Percentiles rank a stretch among this genome's conserved stretches.
Conservation (phyloP, 768 basidiomycete genomes). For the Lactarius pseudohatsudake region DNA sequence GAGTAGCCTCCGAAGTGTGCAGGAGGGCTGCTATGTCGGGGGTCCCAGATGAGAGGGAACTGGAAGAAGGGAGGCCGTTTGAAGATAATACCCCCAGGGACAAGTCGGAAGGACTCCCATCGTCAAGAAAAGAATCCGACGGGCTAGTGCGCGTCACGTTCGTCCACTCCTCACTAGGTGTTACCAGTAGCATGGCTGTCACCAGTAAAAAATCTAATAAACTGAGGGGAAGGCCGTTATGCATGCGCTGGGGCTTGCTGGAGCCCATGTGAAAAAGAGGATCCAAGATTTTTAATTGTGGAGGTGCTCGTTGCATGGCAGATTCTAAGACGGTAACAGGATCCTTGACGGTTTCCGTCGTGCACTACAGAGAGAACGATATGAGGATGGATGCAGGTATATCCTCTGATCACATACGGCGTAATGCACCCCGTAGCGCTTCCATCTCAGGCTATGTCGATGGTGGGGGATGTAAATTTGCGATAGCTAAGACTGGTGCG, state of each 20-base stretch:
- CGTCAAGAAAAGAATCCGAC: slow-evolving; percentile 5
- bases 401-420: slow-evolving; percentile 35
- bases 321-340: slow-evolving; percentile 64
- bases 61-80: neutral
- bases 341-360: slow-evolving; percentile 57
- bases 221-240: slow-evolving; percentile 64
- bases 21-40: neutral
- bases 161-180: slow-evolving; percentile 60
- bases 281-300: slow-evolving; percentile 59
- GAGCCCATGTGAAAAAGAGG: slow-evolving; percentile 57
- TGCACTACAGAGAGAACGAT: slow-evolving; percentile 50
- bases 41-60: neutral
- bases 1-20: slow-evolving; percentile 4
- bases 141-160: slow-evolving; percentile 25
- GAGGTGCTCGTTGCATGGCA: slow-evolving; percentile 46
- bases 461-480: slow-evolving; percentile 69
- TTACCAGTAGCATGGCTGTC: slow-evolving; percentile 65
- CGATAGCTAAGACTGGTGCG: slow-evolving; percentile 40
- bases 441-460: slow-evolving; percentile 68
- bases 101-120: neutral
- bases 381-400: slow-evolving; percentile 1
- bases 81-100: neutral
- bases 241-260: slow-evolving; percentile 51
- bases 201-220: slow-evolving; percentile 71
- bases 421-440: slow-evolving; percentile 49